Conservation (phyloP, 2,329 filamentous ascomycete species). For the Trichoderma afroharzianum region DNA sequence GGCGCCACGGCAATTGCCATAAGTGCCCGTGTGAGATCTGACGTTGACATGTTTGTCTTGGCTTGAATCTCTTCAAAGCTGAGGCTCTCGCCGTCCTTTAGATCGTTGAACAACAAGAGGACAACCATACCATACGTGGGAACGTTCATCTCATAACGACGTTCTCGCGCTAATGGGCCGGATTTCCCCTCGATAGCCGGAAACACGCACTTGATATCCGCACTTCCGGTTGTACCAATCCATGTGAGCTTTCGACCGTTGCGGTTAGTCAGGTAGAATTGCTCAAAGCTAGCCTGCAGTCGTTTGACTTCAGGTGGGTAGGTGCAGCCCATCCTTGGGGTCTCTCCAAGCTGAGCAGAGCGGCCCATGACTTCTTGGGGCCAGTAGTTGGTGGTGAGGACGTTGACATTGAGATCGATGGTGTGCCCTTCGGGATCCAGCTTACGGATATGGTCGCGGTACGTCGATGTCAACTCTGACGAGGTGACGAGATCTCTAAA, state of each 20-base stretch:
- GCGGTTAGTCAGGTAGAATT: constrained; percentile 83
- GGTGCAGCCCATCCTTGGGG: constrained; percentile 50
- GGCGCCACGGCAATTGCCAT: constrained; percentile 79
- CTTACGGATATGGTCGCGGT: constrained; percentile 62
- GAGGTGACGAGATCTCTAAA: constrained; percentile 94
- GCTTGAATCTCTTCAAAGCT: constrained; percentile 76
- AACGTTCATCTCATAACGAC: constrained; percentile 85
- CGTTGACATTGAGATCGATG: constrained; percentile 77
- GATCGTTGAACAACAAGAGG: constrained; percentile 81
- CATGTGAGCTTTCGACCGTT: constrained; percentile 87
- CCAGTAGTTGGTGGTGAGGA: constrained; percentile 94
- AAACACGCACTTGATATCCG: constrained; percentile 80
- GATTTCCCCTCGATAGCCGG: constrained; percentile 68
- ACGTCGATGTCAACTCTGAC: constrained; percentile 73
- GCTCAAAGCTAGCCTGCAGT: constrained; percentile 79
- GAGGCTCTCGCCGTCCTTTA: constrained; percentile 50
- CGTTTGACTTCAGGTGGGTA: constrained; percentile 72
- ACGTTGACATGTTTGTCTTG: constrained; percentile 70
- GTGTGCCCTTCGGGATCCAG: constrained; percentile 46
- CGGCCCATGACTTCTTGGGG: constrained; percentile 81
- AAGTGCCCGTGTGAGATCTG: constrained; percentile 72
- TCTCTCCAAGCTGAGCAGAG: constrained; percentile 48
- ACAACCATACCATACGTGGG: constrained; percentile 92
- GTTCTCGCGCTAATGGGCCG: constrained; percentile 56
- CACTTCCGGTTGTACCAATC: constrained; percentile 68